phyloP scores from a whole-genome alignment of 257 asterid species.

The Solanum stenotomum region DNA sequence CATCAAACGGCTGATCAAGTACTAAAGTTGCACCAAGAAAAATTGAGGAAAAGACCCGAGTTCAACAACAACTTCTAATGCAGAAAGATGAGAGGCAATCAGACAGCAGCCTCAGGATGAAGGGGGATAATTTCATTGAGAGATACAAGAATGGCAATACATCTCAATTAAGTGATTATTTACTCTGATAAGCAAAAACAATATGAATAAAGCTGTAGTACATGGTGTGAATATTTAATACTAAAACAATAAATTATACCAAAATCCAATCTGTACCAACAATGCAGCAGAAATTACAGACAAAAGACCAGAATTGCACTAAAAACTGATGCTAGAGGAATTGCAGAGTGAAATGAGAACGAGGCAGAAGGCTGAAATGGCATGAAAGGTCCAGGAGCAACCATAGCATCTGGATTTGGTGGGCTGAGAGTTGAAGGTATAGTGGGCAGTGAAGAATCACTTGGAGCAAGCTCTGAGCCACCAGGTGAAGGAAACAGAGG shows the following conservation, averaged over 20 bases:
- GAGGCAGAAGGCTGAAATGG: constrained; percentile 34
- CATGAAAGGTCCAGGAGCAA: constrained; percentile 38
- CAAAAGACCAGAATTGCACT: constrained; percentile 17
- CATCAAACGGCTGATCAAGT: constrained; percentile 12
- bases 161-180: too few relatives aligned
- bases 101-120: constrained; percentile 32
- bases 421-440: constrained; percentile 97
- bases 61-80: constrained; percentile 35
- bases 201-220: neutral
- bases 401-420: constrained; percentile 74
- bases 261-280: neutral
- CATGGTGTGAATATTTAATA: neutral
- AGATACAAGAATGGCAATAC: neutral
- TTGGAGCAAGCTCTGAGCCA: constrained; percentile 64
- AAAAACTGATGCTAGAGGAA: constrained; percentile 13
- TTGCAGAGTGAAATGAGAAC: constrained; percentile 36
- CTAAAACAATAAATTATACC: neutral
- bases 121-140: constrained; percentile 17
- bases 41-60: constrained; percentile 42
- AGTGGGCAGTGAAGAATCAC: constrained; percentile 52
- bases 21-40: constrained; percentile 35
- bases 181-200: neutral
- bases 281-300: constrained; percentile 19
- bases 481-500: constrained; percentile 78
- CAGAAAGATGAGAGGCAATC: constrained; percentile 80